Evolutionary conservation across 164 flowering plant genomes (phyloP), one percentile per base, ranked within the genome.

Genomic region (Umbellularia californica): DNA sequence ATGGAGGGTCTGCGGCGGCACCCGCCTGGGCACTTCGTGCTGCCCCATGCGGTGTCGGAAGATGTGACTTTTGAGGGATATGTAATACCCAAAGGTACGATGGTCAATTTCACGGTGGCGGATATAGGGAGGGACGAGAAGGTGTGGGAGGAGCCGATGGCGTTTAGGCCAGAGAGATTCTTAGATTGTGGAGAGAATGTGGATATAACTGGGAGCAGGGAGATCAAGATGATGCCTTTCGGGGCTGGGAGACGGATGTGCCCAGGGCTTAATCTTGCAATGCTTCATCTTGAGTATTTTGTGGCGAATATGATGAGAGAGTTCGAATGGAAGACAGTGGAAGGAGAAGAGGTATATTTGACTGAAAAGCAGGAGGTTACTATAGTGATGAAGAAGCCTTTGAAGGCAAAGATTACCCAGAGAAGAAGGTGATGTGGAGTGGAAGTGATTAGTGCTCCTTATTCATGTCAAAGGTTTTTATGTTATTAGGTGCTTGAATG

Each of bases 201-300:
- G 12, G 89, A 84, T 51, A 68, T 84, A 7, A 83, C 82, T 0
- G 86, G 89, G 15, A 81, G 74, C 50, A 81, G 60, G 63, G 89
- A 81, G 78, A 79, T 87, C 2, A 87, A 83, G 77, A 85, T 87
- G 89, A 83, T 87, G 86, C 87, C 89, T 0, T 87, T 87, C 28
- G 89, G 89, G 2, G 88, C 71, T 0, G 84, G 84, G 55, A 76
- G 84, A 65, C 74, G 84, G 75, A 82, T 82, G 1, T 79, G 82
- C 50, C 84, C 84, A 4, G 84, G 70, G 5, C 23, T 52, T 68
- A 78, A 72, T 3, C 33, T 79, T 12, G 84, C 80, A 2, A 69
- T 77, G 73, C 70, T 79, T 27, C 82, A 82, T 68, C 35, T 82
- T 19, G 75, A 77, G 70, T 79, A 69, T 58, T 79, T 82, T 70